Base-by-base conservation (phyloP, 2,329 filamentous ascomycete genomes). In the Trichoderma sp. region DNA sequence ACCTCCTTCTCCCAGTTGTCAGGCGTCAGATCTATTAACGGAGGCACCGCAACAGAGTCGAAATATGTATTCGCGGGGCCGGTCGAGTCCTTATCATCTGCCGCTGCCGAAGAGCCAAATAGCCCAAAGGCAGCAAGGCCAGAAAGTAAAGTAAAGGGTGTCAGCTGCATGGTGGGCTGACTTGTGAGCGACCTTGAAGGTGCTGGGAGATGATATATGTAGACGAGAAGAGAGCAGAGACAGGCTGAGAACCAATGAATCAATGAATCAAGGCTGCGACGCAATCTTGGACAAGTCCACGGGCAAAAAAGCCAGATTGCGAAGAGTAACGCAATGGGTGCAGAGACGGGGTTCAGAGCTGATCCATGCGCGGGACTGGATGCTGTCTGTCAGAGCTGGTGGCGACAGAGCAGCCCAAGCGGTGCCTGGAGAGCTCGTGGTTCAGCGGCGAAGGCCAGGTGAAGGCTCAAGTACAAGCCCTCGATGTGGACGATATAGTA, bases 41-140 rank as follows among this genome's bases (percentile, higher is more conserved):
- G 90, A 45, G 93, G 93, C 50, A 95, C 92, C 53, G 86, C 86
- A 80, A 92, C 87, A 77, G 87, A 89, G 81, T 94, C 92, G 85
- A 94, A 94, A 56, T 85, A 86, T 35, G 92, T 93, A 76, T 83
- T 83, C 77, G 87, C 84, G 38, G 79, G 81, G 41, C 80, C 80
- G 74, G 85, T 83, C 11, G 85, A 83, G 50, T 84, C 85, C 11
- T 75, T 67, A 4, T 65, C 60, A 4, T 64, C 59, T 38, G 38
- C 67, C 18, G 63, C 53, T 41, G 35, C 64, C n/a, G 60, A 60
- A 29, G 59, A 69, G 27, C 64, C 35, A 53, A 76, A 80, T 71
- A 77, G 73, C 63, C 76, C 79, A 45, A 82, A 75, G 69, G 83
- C 82, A 50, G 85, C 85, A 65, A 83, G 81, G 68, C 85, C 85